These are phyloP conservation scores for Dentipellis sp. DNA, from an alignment of 768 basidiomycete genomes.

Conservation along the genomic window DNA sequence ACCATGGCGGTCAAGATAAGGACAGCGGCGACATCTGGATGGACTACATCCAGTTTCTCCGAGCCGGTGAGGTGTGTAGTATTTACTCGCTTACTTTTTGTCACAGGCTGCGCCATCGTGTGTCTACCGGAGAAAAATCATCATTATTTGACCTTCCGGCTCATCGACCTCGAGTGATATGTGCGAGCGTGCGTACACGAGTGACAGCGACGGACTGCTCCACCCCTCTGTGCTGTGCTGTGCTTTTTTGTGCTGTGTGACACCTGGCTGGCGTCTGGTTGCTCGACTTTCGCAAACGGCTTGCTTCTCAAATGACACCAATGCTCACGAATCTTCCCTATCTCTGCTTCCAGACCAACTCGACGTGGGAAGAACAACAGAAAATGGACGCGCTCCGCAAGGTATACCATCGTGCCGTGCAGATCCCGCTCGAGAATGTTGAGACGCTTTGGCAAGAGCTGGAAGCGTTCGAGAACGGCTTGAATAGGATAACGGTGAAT, in stretches of 20 bases:
- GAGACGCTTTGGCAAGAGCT: conserved; percentile 91
- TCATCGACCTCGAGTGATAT: conserved; percentile 10
- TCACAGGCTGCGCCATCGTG: conserved; percentile 7
- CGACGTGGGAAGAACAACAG: conserved; percentile 93
- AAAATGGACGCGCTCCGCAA: conserved; percentile 91
- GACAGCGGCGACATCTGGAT: conserved; percentile 90
- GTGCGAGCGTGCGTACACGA: conserved; percentile 6
- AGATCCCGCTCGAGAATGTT: conserved; percentile 90
- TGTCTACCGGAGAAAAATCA: conserved; percentile 12
- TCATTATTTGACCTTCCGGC: conserved; percentile 2
- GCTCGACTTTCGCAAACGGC: background rate
- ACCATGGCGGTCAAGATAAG: conserved; percentile 84
- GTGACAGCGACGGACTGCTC: conserved; percentile 5
- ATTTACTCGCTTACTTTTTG: conserved; percentile 7
- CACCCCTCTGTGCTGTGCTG: background rate
- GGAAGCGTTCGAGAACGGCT: conserved; percentile 80
- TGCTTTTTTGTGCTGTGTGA: conserved; percentile 4
- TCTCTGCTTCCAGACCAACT: conserved; percentile 38
- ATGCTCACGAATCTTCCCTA: conserved; percentile 5
- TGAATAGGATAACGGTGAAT: conserved; percentile 77
- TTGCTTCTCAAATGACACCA: background rate
- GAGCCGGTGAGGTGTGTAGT: conserved; percentile 58
- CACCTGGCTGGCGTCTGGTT: background rate
- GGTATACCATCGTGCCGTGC: conserved; percentile 88
- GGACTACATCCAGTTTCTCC: conserved; percentile 89